Percentiles rank a stretch among this genome's conserved stretches.
Evolutionary conservation across 345 rosid genomes (phyloP).

Genomic region (Melaleuca quinquenervia): DNA sequence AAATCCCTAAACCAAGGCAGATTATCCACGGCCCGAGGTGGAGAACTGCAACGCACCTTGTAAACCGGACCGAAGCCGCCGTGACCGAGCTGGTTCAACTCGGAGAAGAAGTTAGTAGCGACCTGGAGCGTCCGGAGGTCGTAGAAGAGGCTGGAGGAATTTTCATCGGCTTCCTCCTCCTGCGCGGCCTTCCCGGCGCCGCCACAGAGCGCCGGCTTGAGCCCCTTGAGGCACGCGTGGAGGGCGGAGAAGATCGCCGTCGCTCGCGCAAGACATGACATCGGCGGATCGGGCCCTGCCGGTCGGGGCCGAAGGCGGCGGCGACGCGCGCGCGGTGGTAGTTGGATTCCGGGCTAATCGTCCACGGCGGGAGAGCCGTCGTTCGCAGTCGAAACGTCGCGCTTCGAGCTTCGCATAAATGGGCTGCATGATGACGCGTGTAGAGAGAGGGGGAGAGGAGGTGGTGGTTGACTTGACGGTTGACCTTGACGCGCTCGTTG

Average conservation of each 20-base stretch:
- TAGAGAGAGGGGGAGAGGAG: no score
- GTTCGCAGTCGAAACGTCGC: background rate
- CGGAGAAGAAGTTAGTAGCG: constrained; percentile 76
- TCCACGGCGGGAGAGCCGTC: background rate
- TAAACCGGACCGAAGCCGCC: constrained; percentile 94
- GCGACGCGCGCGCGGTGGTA: background rate
- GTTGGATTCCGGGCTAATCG: background rate
- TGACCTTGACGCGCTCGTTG: background rate
- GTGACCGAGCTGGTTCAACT: constrained; percentile 63
- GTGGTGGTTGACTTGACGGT: no score
- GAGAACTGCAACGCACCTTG: constrained; percentile 31
- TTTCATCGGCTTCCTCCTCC: constrained; percentile 6
- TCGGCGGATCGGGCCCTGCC: background rate
- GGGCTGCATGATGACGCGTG: background rate
- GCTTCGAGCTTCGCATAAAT: background rate
- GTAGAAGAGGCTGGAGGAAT: constrained; percentile 38
- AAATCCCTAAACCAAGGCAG: background rate
- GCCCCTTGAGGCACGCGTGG: constrained; percentile 10
- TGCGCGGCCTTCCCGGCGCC: background rate
- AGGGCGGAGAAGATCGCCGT: constrained; percentile 19
- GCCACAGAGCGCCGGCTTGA: background rate
- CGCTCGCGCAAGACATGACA: background rate
- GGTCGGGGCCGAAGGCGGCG: background rate
- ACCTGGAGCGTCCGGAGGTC: constrained; percentile 46
- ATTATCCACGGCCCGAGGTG: background rate